Conservation (phyloP, 352 stramenopile genomes). For the Phytophthora cactorum region DNA sequence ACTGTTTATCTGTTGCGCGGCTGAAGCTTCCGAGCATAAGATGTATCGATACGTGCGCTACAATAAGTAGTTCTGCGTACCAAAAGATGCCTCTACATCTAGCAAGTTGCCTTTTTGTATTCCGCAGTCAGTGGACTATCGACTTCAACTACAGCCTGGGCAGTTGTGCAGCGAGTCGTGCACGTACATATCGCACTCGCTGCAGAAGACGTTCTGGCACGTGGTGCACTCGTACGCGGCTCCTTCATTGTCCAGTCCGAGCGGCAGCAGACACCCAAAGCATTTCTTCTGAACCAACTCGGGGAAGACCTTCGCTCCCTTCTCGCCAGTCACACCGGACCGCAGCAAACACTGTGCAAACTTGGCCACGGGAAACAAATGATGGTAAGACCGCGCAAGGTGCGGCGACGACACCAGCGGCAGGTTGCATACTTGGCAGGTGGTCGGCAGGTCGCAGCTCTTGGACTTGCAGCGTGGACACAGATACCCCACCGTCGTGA, state of each 20-base stretch:
- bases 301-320: slow-evolving; percentile 21
- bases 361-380: slow-evolving; percentile 97
- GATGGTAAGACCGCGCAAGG: slow-evolving; percentile 97
- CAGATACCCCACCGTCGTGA: slow-evolving; percentile 92
- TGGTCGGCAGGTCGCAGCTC: slow-evolving; percentile 94
- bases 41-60: too few species aligned
- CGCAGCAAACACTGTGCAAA: slow-evolving; percentile 85
- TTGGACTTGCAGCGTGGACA: slow-evolving; percentile 96
- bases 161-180: slow-evolving; percentile 99
- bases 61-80: too few species aligned
- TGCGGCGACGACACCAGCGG: slow-evolving; percentile 97
- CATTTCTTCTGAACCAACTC: slow-evolving; percentile 59
- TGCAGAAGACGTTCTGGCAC: slow-evolving; percentile 95
- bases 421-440: slow-evolving; percentile 97
- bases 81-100: too few species aligned
- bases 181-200: slow-evolving; percentile 97
- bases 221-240: slow-evolving; percentile 86
- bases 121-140: slow-evolving; percentile 1
- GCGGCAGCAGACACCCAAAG: slow-evolving; percentile 79
- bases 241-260: slow-evolving; percentile 52
- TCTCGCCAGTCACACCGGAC: slow-evolving; percentile 30
- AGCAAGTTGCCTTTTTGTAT: slow-evolving; percentile 13
- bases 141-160: slow-evolving; percentile 89
- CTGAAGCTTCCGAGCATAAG: too few species aligned
- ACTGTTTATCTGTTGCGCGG: too few species aligned